phyloP scores from a whole-genome alignment of 2,329 filamentous ascomycete genomes.

The Dichotomopilus funicola region DNA sequence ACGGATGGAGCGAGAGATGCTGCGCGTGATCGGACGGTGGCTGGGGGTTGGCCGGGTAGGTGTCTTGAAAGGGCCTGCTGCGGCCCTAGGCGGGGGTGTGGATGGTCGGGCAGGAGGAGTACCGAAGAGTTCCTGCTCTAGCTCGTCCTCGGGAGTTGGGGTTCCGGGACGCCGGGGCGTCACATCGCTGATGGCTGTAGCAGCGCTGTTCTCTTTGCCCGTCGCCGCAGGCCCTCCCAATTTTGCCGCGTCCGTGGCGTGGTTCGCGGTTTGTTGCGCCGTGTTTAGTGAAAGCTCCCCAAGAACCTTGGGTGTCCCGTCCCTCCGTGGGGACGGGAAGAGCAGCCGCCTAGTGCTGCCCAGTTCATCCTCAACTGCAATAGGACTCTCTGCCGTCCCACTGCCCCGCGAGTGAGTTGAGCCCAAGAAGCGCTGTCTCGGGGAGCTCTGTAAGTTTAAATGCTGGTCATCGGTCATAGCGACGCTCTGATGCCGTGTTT shows the following conservation, averaged over 20 bases:
- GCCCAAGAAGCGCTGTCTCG: conserved; percentile 31
- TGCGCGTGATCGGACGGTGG: conserved; percentile 55
- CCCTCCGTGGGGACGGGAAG: conserved; percentile 69
- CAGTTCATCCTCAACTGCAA: conserved; percentile 45
- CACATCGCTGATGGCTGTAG: background rate
- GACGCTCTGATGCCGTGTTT: conserved; percentile 13
- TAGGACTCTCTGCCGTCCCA: conserved; percentile 52
- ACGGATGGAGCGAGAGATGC: conserved; percentile 51
- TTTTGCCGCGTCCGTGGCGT: conserved; percentile 29
- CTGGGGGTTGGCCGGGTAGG: conserved; percentile 56
- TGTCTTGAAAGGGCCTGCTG: conserved; percentile 49
- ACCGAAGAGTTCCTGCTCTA: conserved; percentile 59
- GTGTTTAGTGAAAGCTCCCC: conserved; percentile 51
- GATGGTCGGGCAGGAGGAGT: conserved; percentile 45
- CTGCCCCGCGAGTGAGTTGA: conserved; percentile 50
- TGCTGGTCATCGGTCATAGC: conserved; percentile 22
- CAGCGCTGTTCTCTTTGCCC: conserved; percentile 39
- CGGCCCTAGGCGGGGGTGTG: conserved; percentile 46
- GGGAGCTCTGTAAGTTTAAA: conserved; percentile 30
- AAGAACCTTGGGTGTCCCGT: conserved; percentile 55
- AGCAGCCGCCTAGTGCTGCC: conserved; percentile 61
- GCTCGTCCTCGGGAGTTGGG: conserved; percentile 34
- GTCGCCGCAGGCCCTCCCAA: conserved; percentile 23
- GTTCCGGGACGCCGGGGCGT: conserved; percentile 16
- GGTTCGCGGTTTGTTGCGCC: conserved; percentile 38